A percentile compares a stretch with the other conserved stretches of the same genome.
phyloP scores from a whole-genome alignment of 306 rosid species.

The Vigna angularis region DNA sequence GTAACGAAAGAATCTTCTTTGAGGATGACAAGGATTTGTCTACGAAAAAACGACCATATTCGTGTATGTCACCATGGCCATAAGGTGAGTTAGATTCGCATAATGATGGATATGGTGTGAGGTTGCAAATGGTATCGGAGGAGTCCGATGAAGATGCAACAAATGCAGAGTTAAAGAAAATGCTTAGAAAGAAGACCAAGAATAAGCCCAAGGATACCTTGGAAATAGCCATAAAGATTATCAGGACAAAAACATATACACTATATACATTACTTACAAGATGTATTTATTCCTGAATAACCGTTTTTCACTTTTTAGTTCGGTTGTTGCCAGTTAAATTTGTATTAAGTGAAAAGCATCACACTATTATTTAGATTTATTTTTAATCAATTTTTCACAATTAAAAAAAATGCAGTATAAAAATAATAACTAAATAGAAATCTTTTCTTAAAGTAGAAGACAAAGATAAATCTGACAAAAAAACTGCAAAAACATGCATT shows the following conservation, averaged over 20 bases:
- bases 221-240: conserved; percentile 38
- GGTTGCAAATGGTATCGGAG: conserved; percentile 33
- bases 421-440: too few species aligned
- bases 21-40: conserved; percentile 31
- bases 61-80: not conserved
- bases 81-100: conserved; percentile 39
- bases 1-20: not conserved
- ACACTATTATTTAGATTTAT: too few species aligned
- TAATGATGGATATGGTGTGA: conserved; percentile 43
- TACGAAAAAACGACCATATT: conserved; percentile 26
- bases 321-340: too few species aligned
- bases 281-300: too few species aligned
- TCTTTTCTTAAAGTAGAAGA: too few species aligned
- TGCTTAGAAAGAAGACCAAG: conserved; percentile 1
- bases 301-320: too few species aligned
- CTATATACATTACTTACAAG: too few species aligned
- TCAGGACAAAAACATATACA: not conserved
- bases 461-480: too few species aligned
- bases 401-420: too few species aligned
- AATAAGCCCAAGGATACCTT: conserved; percentile 14
- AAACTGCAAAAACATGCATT: too few species aligned
- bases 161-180: conserved; percentile 18
- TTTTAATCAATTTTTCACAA: too few species aligned
- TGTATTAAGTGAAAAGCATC: too few species aligned
- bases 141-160: not conserved